phyloP scores from a whole-genome alignment of 1,284 basidiomycete species.

The Trametes pubescens region DNA sequence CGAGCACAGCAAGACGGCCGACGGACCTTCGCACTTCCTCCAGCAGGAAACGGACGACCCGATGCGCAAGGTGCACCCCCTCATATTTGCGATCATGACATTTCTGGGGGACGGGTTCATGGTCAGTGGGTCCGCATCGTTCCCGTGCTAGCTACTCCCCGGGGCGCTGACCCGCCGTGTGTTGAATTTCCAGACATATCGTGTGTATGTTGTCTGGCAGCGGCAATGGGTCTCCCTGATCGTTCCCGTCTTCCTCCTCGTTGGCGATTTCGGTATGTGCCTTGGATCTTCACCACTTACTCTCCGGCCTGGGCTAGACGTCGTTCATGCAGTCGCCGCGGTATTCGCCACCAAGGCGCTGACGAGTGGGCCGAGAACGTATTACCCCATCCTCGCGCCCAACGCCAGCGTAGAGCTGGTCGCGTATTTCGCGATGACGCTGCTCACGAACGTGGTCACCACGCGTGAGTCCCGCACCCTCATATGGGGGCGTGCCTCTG shows the following conservation, averaged over 20 bases:
- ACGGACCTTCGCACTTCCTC: not conserved
- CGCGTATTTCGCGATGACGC: not conserved
- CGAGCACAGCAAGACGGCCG: not conserved
- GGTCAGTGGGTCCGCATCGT: not conserved
- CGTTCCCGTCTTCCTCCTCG: not conserved
- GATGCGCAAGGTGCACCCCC: slow-evolving; percentile 13
- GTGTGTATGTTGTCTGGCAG: not conserved
- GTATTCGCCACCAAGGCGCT: not conserved
- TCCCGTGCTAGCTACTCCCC: too few relatives aligned
- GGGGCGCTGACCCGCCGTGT: too few relatives aligned
- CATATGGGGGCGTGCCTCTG: too few relatives aligned
- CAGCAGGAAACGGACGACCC: not conserved
- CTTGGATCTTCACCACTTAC: too few relatives aligned
- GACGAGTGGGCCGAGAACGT: not conserved
- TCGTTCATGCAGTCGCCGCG: not conserved
- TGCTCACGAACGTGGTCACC: not conserved
- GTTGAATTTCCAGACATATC: not conserved
- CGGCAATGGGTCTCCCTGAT: not conserved
- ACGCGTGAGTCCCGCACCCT: not conserved
- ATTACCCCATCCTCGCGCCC: too few relatives aligned
- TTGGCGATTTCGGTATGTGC: not conserved
- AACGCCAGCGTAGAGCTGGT: not conserved
- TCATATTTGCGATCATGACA: slow-evolving; percentile 21
- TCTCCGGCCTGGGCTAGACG: too few relatives aligned
- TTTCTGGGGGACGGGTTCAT: slow-evolving; percentile 25